Evolutionary conservation across 768 basidiomycete genomes (phyloP), one percentile per base, ranked within the genome.

Genomic region (Tulasnella sp.): DNA sequence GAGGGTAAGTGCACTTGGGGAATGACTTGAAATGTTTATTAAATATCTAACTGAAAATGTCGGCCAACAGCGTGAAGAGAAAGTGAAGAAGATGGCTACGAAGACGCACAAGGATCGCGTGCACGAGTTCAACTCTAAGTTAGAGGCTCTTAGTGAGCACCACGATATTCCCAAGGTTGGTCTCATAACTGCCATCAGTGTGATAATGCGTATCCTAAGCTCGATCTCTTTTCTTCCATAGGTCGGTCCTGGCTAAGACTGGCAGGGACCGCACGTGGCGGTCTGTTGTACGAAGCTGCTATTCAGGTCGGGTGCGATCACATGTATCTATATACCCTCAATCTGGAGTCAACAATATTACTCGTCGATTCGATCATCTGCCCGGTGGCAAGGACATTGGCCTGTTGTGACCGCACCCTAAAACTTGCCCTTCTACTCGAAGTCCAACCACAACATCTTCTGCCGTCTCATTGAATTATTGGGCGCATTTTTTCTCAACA

Each of bases 51-150:
- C 5, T 0, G 52, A n/a, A 6, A 54, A 1, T 19, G 52, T 36
- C 4, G 22, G 38, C 25, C n/a, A 58, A 15, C 71, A 96, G 94
- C 88, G 95, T 67, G 87, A 88, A 31, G 88, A 90, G 77, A 89
- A 88, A 79, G 92, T 96, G 22, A 87, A 88, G 22, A 93, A 89
- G 83, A 81, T 93, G 80, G 94, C 95, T 0, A 85, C 85, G 80
- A 93, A 92, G 85, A 94, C 93, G 7, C 95, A 97, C 84, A 97
- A 97, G 84, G 95, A 97, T 78, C 91, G 95, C 58, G 95, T 97
- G 45, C 90, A 88, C 79, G 94, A 96, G 80, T 94, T 96, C 80
- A 97, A 97, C 81, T 80, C 87, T 34, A 92, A 96, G 81, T 86
- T 97, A 11, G 95, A 96, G 83, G 85, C 88, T 76, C 87, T 96